A percentile compares a stretch with the other conserved stretches of the same genome.
Evolutionary conservation across 129 eudicot genomes (phyloP).

Genomic region (Centrapalus pauciflorus): DNA sequence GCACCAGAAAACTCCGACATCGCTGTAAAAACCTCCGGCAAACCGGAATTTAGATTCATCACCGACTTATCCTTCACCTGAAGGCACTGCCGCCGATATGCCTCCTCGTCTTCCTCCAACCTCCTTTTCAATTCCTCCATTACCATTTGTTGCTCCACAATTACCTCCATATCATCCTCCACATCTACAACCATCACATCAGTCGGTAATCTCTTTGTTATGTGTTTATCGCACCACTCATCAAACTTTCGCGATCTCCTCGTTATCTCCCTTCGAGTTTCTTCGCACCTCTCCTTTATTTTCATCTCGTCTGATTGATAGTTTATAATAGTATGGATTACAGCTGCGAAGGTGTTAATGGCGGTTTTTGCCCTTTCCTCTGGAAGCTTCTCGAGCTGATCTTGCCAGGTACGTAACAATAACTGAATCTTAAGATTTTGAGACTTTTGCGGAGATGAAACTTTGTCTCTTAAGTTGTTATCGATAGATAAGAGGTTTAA

Average conservation of each 20-base stretch:
- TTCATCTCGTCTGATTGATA: constrained; percentile 52
- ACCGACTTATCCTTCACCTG: constrained; percentile 61
- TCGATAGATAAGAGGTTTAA: constrained; percentile 51
- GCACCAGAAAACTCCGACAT: constrained; percentile 47
- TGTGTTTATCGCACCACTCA: constrained; percentile 55
- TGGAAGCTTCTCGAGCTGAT: constrained; percentile 60
- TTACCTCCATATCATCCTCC: constrained; percentile 39
- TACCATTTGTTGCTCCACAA: constrained; percentile 39
- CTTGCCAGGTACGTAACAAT: constrained; percentile 59
- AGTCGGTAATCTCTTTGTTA: constrained; percentile 31
- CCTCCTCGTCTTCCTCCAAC: constrained; percentile 59
- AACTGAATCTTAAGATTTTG: constrained; percentile 46
- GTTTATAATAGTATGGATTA: constrained; percentile 33
- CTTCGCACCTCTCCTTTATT: constrained; percentile 46
- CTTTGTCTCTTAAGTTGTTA: constrained; percentile 45
- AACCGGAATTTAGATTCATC: constrained; percentile 39
- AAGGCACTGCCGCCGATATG: constrained; percentile 29
- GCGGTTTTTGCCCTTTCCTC: constrained; percentile 55
- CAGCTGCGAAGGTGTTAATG: constrained; percentile 42
- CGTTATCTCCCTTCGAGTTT: constrained; percentile 43
- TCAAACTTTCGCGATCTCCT: constrained; percentile 42
- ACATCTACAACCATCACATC: constrained; percentile 47
- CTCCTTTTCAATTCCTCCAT: constrained; percentile 42
- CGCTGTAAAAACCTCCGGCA: constrained; percentile 56
- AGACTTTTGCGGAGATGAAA: constrained; percentile 43